phyloP scores from a whole-genome alignment of 345 rosid species.

The Eucalyptus sp. region DNA sequence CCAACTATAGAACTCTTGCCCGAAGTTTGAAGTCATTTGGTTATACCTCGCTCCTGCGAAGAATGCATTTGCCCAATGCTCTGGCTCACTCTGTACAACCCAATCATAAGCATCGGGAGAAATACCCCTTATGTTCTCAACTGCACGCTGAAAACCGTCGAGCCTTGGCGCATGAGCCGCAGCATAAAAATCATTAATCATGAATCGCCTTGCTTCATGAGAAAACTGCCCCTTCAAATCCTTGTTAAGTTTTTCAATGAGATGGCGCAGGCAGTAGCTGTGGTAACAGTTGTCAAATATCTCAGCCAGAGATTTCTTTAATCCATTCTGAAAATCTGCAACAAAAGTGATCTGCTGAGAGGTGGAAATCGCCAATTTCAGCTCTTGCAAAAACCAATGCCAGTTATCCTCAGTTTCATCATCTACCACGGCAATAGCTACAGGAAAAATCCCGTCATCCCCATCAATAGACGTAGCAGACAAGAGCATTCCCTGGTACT shows the following conservation, averaged over 20 bases:
- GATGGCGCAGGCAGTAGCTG: constrained; percentile 68
- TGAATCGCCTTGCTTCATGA: constrained; percentile 83
- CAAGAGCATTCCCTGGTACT: constrained; percentile 68
- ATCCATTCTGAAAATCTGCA: constrained; percentile 69
- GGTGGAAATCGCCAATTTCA: constrained; percentile 46
- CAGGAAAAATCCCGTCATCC: constrained; percentile 70
- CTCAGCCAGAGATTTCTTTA: constrained; percentile 54
- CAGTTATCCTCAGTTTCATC: constrained; percentile 79
- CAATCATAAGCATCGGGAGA: constrained; percentile 78
- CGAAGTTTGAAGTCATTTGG: constrained; percentile 64
- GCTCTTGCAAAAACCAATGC: constrained; percentile 76
- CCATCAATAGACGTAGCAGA: constrained; percentile 72
- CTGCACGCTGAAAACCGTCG: constrained; percentile 44
- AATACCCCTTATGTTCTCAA: constrained; percentile 57
- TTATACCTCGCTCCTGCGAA: constrained; percentile 73
- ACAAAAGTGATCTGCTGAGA: constrained; percentile 58
- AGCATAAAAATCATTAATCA: constrained; percentile 68
- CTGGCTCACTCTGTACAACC: constrained; percentile 80
- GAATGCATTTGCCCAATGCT: constrained; percentile 79
- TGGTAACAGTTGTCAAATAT: constrained; percentile 68
- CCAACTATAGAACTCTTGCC: constrained; percentile 78
- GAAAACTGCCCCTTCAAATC: constrained; percentile 83
- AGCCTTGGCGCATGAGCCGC: constrained; percentile 64
- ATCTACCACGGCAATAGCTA: constrained; percentile 81
- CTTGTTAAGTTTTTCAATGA: constrained; percentile 59